Conservation (phyloP, 1,284 basidiomycete genomes). For the Ustilago crameri region DNA sequence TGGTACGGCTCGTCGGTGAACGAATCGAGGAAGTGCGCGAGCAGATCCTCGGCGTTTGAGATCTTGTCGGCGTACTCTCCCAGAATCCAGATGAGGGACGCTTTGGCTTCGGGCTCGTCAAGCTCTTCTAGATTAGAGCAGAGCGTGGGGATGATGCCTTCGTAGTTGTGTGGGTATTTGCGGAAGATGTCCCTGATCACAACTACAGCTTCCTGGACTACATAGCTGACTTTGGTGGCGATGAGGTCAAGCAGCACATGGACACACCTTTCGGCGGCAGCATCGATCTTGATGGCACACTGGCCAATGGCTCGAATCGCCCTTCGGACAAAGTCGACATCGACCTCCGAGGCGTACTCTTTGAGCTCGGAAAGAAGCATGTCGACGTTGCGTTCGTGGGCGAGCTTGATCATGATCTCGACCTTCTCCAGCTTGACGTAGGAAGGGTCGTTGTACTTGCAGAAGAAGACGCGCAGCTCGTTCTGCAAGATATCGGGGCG, state of each 20-base stretch:
- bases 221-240: constrained; percentile 90
- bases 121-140: constrained; percentile 95
- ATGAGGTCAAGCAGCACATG: constrained; percentile 92
- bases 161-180: constrained; percentile 96
- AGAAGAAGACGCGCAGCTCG: constrained; percentile 99
- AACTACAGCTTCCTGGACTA: constrained; percentile 97
- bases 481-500: constrained; percentile 87
- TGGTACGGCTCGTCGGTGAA: constrained; percentile 94
- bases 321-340: constrained; percentile 96
- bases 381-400: constrained; percentile 90
- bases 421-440: constrained; percentile 98
- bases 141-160: constrained; percentile 92
- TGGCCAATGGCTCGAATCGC: constrained; percentile 95
- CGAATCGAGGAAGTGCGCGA: constrained; percentile 87
- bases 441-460: constrained; percentile 99
- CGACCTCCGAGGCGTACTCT: constrained; percentile 97
- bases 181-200: constrained; percentile 99
- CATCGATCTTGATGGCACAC: constrained; percentile 93
- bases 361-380: constrained; percentile 93
- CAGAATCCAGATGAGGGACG: constrained; percentile 97
- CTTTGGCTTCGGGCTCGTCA: constrained; percentile 97
- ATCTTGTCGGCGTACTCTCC: constrained; percentile 98
- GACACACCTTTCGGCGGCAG: constrained; percentile 92
- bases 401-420: constrained; percentile 97
- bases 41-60: constrained; percentile 91